These are phyloP conservation scores for Staphylotrichum tortipilum DNA, from an alignment of 495 filamentous ascomycete species.

Conservation along the genomic window DNA sequence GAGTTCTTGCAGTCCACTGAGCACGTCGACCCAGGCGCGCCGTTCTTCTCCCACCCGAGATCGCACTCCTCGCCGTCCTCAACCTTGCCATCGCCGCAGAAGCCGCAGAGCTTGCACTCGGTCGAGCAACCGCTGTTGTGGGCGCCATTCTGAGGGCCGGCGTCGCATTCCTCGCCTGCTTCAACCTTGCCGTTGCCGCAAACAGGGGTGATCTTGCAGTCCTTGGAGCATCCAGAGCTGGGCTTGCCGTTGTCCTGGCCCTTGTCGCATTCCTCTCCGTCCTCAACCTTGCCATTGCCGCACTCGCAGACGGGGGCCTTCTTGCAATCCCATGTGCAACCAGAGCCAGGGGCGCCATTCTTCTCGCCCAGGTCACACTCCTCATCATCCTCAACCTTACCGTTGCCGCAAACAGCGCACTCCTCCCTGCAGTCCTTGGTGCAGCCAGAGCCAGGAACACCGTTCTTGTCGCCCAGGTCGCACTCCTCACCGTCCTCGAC, in stretches of 20 bases:
- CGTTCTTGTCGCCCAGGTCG: conserved; percentile 7
- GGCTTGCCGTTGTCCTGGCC: conserved; percentile 9
- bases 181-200: conserved; percentile 15
- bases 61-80: conserved; percentile 15
- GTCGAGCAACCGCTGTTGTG: conserved; percentile 14
- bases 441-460: conserved; percentile 5
- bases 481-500: conserved; percentile 5
- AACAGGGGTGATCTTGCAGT: conserved; percentile 8
- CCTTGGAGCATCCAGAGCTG: conserved; percentile 5
- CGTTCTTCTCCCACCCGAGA: conserved; percentile 15
- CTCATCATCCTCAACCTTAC: not conserved
- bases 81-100: conserved; percentile 17
- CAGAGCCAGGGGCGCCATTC: conserved; percentile 1
- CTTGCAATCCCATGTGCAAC: conserved; percentile 5
- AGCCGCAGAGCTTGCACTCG: conserved; percentile 15
- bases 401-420: conserved; percentile 4
- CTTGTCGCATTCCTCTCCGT: conserved; percentile 10
- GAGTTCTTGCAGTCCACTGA: conserved; percentile 9
- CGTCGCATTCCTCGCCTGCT: conserved; percentile 15
- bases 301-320: not conserved
- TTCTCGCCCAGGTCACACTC: not conserved
- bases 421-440: conserved; percentile 5
- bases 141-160: conserved; percentile 10
- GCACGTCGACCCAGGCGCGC: conserved; percentile 8
- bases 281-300: conserved; percentile 7